These are phyloP conservation scores for Chrysanthemum makinoi DNA, from an alignment of 129 eudicot genomes.

Conservation along the genomic window DNA sequence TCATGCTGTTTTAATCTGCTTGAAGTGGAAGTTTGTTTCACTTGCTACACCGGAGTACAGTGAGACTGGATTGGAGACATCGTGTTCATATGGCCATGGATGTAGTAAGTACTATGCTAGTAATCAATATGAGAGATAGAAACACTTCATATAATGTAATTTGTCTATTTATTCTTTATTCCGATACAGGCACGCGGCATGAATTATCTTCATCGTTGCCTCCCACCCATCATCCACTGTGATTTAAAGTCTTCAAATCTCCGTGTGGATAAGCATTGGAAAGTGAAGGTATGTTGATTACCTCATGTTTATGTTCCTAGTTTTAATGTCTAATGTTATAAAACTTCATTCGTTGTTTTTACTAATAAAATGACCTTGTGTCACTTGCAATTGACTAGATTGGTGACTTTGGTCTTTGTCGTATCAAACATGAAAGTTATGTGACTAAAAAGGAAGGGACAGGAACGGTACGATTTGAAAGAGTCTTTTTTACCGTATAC, in stretches of 20 bases:
- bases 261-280: conserved; percentile 83
- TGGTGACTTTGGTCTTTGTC: too few species aligned
- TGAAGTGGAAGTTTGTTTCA: conserved; percentile 79
- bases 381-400: too few species aligned
- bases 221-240: conserved; percentile 80
- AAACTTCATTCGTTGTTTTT: background rate
- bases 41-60: conserved; percentile 48
- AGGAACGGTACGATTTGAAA: too few species aligned
- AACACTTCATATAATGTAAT: background rate
- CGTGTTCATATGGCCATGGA: conserved; percentile 91
- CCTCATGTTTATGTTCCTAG: too few species aligned
- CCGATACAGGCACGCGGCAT: conserved; percentile 71
- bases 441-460: too few species aligned
- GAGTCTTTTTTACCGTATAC: too few species aligned
- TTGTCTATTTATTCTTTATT: conserved; percentile 4
- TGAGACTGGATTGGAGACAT: conserved; percentile 64
- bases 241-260: conserved; percentile 92
- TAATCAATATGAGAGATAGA: background rate
- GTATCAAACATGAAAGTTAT: too few species aligned
- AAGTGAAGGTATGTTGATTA: conserved; percentile 53
- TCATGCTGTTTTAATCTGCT: too few species aligned
- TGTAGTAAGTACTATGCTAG: conserved; percentile 45
- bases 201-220: conserved; percentile 81
- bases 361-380: background rate
- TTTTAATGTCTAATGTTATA: too few species aligned